Evolutionary conservation across 2,329 filamentous ascomycete genomes (phyloP), one percentile per base, ranked within the genome.

Genomic region (Aspergillus sp.): DNA sequence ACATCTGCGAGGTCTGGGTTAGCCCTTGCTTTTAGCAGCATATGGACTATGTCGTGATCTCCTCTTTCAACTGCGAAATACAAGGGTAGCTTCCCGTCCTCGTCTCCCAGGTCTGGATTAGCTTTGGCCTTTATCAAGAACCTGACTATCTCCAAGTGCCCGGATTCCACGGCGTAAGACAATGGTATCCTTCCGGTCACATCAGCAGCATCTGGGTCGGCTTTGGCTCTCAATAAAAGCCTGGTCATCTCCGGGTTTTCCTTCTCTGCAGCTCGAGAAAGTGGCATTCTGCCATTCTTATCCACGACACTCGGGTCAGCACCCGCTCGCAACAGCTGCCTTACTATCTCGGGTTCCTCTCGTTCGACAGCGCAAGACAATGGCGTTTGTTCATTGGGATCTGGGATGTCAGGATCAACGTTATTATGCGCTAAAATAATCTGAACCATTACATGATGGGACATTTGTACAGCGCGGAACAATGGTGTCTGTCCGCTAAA

Each of bases 221-320:
- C 55, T 11, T 57, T 60, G 13, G 57, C 52, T 42, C 60, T 54
- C 13, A 68, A 54, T 22, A 70, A 46, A 13, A 66, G 51, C n/a
- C 64, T 56, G 12, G 61, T 56, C 9, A 67, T 60, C 33, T 62
- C 53, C 37, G 64, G 60, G 33, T 67, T 58, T 4, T 66, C 68
- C 27, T 66, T 64, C 51, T 61, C 58, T 8, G 62, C 63, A 15
- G 63, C 63, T 12, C 41, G 55, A 13, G 49, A 58, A 19, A 66
- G 50, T 22, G 66, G 54, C 24, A 60, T 60, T 34, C 60, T 54
- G 15, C 59, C 61, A 27, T 48, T 34, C 2, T 50, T 47, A 54
- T 65, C 64, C 37, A 57, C 55, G 17, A 58, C 51, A 54, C 63
- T 52, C 2, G 62, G 27, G 50, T 61, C 45, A 9, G 63, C 62